Base-by-base conservation (phyloP, 495 filamentous ascomycete genomes). In the Bombardia bombarda region DNA sequence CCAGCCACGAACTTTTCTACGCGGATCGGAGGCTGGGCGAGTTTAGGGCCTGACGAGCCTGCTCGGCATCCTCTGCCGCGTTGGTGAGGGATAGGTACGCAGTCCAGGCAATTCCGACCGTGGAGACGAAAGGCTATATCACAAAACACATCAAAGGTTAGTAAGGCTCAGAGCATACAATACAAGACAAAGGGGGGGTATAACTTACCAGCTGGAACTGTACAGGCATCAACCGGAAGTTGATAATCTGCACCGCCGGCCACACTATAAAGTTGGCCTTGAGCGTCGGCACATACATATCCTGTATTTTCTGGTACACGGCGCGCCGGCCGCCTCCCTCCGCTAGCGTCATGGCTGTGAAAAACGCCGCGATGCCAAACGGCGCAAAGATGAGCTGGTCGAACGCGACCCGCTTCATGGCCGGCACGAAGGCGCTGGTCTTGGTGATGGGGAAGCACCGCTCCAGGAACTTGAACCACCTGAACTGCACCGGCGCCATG, bases 41-140 rank as follows among this genome's bases (percentile, higher is more conserved):
- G 34, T 45, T 46, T 32, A 48, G 53, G 26, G 47, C 41, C 13
- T 49, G 36, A 21, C 26, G 39, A 7, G 14, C 40, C 19, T 34
- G 38, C 14, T 42, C 25, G 14, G 23, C 65, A 21, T 94, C 83
- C 38, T 90, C 88, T 0, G 90, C 67, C 20, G 90, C 84, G 60
- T 97, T 99, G 42, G 86, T 92, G 4, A 99, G 74, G 0, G 90
- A 96, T 20, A 99, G 78, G 60, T 96, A 99, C 18, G 88, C 90
- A n/a, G 93, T 99, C 93, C 93, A 99, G 35, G 88, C 89, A 51
- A 99, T 96, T 74, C 93, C 93, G 43, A 99, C 68, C 20, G 86
- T 90, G 3, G 90, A 95, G 10, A 96, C 93, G 58, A 99, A 96
- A 2, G 93, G 93, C 92, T 97, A 48, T 28, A 20, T n/a, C 2